A percentile compares a stretch with the other conserved stretches of the same genome.
Evolutionary conservation across 805 yeast species (phyloP).

Genomic region (Candida endomychidarum): DNA sequence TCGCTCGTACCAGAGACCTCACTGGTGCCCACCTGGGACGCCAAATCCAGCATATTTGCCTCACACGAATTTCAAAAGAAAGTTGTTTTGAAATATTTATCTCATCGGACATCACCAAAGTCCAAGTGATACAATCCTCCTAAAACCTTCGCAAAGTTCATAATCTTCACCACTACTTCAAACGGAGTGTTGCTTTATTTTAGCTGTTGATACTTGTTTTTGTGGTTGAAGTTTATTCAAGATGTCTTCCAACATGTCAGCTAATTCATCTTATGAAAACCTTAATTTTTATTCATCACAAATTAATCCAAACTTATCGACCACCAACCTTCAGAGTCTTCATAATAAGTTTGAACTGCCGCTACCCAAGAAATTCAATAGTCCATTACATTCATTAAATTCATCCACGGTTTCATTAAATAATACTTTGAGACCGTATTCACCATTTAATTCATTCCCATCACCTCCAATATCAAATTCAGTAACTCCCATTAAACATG

Average conservation of each 20-base stretch:
- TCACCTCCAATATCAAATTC: conserved; percentile 37
- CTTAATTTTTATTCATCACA: conserved; percentile 10
- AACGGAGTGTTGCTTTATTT: too few species aligned
- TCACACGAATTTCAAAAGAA: conserved; percentile 1
- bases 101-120: conserved; percentile 3
- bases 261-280: conserved; percentile 6
- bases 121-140: too few species aligned
- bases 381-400: conserved; percentile 7
- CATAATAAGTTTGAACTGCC: conserved; percentile 16
- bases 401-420: conserved; percentile 3
- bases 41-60: background rate
- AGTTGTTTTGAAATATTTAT: conserved; percentile 7
- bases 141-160: too few species aligned
- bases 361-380: conserved; percentile 15
- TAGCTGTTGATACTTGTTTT: too few species aligned
- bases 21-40: background rate
- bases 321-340: conserved; percentile 31
- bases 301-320: conserved; percentile 38
- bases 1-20: too few species aligned
- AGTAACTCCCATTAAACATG: conserved; percentile 31
- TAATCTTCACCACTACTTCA: too few species aligned
- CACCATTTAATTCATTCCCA: conserved; percentile 22
- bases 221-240: conserved; percentile 4
- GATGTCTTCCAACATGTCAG: background rate
- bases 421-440: conserved; percentile 2